phyloP scores from a whole-genome alignment of 345 rosid genomes.

The Sonneratia caseolaris region DNA sequence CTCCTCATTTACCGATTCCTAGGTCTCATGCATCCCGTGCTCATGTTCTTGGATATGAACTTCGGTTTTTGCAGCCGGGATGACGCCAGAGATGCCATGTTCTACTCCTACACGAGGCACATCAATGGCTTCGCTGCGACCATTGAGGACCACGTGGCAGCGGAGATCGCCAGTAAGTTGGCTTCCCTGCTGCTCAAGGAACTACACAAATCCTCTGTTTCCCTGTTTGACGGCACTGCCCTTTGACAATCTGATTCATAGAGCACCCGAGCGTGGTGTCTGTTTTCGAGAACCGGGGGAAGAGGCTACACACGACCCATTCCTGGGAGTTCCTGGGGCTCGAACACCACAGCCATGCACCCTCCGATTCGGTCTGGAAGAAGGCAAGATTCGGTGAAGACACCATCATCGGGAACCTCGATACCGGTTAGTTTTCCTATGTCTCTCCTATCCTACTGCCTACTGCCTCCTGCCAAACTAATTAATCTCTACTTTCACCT shows the following conservation, averaged over 20 bases:
- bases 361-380: conserved; percentile 49
- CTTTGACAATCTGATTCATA: conserved; percentile 10
- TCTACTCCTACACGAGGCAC: conserved; percentile 63
- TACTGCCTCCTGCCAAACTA: not conserved
- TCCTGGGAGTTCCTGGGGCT: conserved; percentile 86
- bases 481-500: not conserved
- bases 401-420: conserved; percentile 75
- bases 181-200: not conserved
- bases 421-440: conserved; percentile 42
- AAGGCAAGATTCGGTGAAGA: conserved; percentile 71
- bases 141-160: conserved; percentile 50
- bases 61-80: conserved; percentile 26
- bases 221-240: too few relatives aligned
- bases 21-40: not conserved
- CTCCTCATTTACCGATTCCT: not conserved
- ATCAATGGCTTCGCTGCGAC: conserved; percentile 80
- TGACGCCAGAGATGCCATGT: conserved; percentile 40
- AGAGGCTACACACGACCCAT: conserved; percentile 70
- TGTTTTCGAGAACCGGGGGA: conserved; percentile 55
- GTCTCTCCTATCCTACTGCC: not conserved
- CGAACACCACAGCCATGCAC: conserved; percentile 33
- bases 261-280: conserved; percentile 78
- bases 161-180: conserved; percentile 38
- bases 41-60: not conserved
- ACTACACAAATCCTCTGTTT: not conserved